phyloP scores from a whole-genome alignment of 805 yeast species.

The Lipomyces starkeyi region DNA sequence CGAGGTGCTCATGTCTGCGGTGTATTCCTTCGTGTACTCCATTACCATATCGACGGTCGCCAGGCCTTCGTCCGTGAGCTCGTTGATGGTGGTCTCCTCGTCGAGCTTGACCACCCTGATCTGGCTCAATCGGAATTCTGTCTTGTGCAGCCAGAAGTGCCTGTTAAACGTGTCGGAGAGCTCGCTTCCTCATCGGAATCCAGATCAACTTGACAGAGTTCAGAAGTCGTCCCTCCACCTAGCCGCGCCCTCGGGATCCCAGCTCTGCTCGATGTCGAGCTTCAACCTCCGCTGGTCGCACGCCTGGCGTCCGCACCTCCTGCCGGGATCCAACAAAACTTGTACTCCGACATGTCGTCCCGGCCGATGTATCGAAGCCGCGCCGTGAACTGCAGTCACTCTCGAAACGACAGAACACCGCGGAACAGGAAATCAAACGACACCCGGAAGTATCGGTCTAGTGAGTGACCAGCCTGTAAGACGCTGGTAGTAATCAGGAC shows the following conservation, averaged over 20 bases:
- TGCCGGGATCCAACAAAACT: no score
- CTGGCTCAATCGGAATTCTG: no score
- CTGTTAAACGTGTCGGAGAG: neutral
- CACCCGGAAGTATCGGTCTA: conserved; percentile 12
- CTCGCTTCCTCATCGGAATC: neutral
- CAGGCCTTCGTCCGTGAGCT: no score
- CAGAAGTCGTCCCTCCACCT: neutral
- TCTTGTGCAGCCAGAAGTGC: no score
- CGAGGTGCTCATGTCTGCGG: no score
- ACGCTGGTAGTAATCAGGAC: conserved; percentile 14
- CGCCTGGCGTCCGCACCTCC: no score
- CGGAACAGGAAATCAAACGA: neutral
- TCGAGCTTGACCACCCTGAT: no score
- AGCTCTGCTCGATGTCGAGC: neutral
- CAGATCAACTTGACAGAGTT: neutral
- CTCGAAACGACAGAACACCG: neutral
- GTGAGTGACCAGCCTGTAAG: conserved; percentile 19
- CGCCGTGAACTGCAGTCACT: neutral
- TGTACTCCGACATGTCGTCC: no score
- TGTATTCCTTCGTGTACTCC: no score
- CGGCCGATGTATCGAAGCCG: no score
- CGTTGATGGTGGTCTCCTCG: no score
- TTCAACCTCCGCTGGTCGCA: neutral
- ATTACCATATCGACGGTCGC: no score
- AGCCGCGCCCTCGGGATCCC: neutral